phyloP scores from a whole-genome alignment of 768 basidiomycete genomes.

The Russula ochroleuca region DNA sequence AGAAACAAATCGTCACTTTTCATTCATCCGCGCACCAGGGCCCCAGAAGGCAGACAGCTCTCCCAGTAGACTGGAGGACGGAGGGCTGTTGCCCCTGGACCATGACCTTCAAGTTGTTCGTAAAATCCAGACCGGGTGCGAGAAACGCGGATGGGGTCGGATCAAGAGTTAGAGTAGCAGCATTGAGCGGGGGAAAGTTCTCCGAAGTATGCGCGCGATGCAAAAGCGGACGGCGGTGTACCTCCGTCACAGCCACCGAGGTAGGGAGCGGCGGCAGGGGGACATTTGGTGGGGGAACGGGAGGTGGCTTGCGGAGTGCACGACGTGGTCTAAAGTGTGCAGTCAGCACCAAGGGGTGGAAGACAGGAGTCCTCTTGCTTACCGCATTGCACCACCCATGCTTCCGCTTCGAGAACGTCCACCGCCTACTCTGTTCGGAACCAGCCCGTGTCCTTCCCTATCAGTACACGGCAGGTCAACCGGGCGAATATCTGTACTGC shows the following conservation, averaged over 20 bases:
- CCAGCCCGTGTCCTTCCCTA: not conserved
- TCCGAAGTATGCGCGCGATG: constrained; percentile 19
- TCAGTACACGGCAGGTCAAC: not conserved
- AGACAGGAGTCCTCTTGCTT: not conserved
- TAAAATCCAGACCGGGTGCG: constrained; percentile 8
- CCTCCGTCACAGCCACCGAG: not conserved
- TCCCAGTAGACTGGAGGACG: constrained; percentile 8
- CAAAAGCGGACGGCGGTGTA: constrained; percentile 18
- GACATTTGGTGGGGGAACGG: constrained; percentile 23
- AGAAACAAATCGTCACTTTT: constrained; percentile 6
- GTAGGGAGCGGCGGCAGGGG: constrained; percentile 22
- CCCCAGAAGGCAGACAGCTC: constrained; percentile 9
- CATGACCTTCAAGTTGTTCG: constrained; percentile 12
- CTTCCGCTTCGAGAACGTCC: constrained; percentile 24
- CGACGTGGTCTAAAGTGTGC: constrained; percentile 17
- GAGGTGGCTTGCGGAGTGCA: constrained; percentile 24
- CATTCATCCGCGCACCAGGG: constrained; percentile 12
- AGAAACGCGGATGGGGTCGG: not conserved
- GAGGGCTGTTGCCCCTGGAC: constrained; percentile 6
- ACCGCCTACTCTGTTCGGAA: not conserved
- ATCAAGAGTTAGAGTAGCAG: not conserved
- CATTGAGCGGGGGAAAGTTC: constrained; percentile 11
- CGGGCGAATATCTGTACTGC: constrained; percentile 15
- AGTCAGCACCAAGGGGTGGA: not conserved
- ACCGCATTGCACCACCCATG: constrained; percentile 20